Base-by-base conservation (phyloP, 2,329 filamentous ascomycete species). In the Cyclaneusma minus region DNA sequence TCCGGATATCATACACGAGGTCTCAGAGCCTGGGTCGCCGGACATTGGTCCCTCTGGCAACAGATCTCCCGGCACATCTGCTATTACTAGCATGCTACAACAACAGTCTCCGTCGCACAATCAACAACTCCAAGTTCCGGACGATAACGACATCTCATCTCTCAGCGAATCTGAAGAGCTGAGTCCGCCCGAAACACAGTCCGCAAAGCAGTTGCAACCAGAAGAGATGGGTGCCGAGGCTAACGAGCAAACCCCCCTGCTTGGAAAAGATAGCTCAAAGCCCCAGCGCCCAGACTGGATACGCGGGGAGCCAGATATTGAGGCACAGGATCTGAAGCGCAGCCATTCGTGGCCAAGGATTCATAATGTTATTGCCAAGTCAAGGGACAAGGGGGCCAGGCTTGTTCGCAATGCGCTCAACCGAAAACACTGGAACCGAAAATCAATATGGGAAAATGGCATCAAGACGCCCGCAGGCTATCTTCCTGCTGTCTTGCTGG, bases 401-500 rank as follows among this genome's bases (percentile, higher is more conserved):
- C 29, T 29, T 35, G 41, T 33, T 28, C 36, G 22, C 29, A 40
- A 21, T 37, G 40, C 66, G 5, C 46, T 60, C 3, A 69, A 72
- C 39, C 77, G 79, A 0, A 78, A 76, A 37, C 60, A 59, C 13
- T 94, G 85, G 80, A 61, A 87, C 46, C 60, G 58, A 30, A 64
- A 62, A 37, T 55, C 63, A 1, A 58, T 92, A 5, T 76, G 73
- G 61, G 50, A 68, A 20, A 64, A 66, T 22, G 63, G 61, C 1
- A 51, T 91, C 3, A 50, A 83, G 7, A 61, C 70, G 20, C 82
- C 84, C 1, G 55, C 68, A 11, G 70, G 69, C 24, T 78, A 76
- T 37, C 48, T 94, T 10, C 89, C 89, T 2, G 79, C 87, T 3
- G 87, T 95, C 1, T 66, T 92, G 37, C 68, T 98, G 1, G 89